phyloP scores from a whole-genome alignment of 495 filamentous ascomycete species.

The Lepraria neglecta region DNA sequence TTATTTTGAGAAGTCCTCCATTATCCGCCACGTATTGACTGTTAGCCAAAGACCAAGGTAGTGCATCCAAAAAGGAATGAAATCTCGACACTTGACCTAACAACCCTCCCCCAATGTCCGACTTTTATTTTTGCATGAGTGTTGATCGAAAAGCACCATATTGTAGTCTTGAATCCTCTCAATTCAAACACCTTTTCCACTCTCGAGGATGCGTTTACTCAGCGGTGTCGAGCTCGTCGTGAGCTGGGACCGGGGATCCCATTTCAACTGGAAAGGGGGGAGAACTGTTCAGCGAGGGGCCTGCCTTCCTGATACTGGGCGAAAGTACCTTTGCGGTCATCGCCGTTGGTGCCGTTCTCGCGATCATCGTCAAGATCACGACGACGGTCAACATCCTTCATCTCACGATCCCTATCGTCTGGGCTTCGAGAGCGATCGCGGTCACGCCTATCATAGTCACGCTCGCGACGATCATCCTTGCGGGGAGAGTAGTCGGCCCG shows the following conservation, averaged over 20 bases:
- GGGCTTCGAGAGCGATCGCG: conserved; percentile 58
- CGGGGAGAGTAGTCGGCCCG: conserved; percentile 83
- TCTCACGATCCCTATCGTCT: conserved; percentile 69
- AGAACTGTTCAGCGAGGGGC: conserved; percentile 22
- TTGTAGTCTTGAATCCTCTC: neutral
- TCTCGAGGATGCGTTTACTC: conserved; percentile 50
- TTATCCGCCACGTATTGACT: conserved; percentile 10
- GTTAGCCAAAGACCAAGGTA: conserved; percentile 4
- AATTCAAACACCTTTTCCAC: neutral
- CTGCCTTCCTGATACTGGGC: neutral
- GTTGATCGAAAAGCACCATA: neutral
- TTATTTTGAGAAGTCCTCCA: conserved; percentile 6
- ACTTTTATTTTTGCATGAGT: neutral
- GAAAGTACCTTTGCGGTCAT: conserved; percentile 82
- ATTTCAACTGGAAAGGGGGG: conserved; percentile 39
- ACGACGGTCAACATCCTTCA: conserved; percentile 57
- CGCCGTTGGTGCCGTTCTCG: conserved; percentile 43
- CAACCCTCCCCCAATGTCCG: neutral
- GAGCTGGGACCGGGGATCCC: conserved; percentile 74
- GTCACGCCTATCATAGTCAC: conserved; percentile 61
- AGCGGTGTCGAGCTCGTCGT: conserved; percentile 95
- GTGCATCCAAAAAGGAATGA: conserved; percentile 11
- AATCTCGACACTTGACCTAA: conserved; percentile 17
- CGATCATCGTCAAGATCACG: conserved; percentile 59
- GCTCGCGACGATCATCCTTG: conserved; percentile 82